Conservation (phyloP, 176 grass and related monocot genomes). For the Aegilops longissima region DNA sequence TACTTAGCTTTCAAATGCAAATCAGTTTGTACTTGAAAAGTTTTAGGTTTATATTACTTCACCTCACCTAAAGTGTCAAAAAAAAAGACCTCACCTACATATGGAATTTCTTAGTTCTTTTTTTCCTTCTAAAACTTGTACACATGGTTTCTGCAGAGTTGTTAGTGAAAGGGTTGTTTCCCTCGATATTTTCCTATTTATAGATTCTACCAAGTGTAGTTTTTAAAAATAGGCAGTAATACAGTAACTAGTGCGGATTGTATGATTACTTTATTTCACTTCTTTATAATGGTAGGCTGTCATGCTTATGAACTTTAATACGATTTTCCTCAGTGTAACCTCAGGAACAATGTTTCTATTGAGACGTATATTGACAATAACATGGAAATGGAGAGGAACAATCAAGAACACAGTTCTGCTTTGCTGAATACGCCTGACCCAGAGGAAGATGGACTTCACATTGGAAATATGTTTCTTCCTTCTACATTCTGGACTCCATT, state of each 20-base stretch:
- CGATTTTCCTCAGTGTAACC: conserved; percentile 92
- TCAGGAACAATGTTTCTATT: conserved; percentile 72
- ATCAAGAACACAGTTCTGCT: conserved; percentile 14
- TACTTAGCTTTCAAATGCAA: not conserved
- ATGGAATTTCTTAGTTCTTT: not conserved
- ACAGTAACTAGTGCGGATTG: not conserved
- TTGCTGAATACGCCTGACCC: not conserved
- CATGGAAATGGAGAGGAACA: conserved; percentile 28
- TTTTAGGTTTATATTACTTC: not conserved
- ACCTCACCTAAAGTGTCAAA: not conserved
- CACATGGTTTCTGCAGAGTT: not conserved
- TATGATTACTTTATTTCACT: conserved; percentile 11
- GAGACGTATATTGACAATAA: conserved; percentile 31
- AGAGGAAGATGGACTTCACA: conserved; percentile 22
- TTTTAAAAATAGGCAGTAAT: not conserved
- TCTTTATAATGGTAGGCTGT: conserved; percentile 39
- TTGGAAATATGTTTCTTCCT: conserved; percentile 44
- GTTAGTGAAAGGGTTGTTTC: not conserved
- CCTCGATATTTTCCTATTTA: not conserved
- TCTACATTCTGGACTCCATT: conserved; percentile 57
- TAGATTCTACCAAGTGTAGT: not conserved
- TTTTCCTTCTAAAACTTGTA: not conserved
- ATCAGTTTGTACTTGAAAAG: not conserved
- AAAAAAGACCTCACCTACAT: not conserved
- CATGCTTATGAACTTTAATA: conserved; percentile 87